These are phyloP conservation scores for Cucurbita argyrosperma DNA, from an alignment of 306 rosid genomes.

Conservation along the genomic window DNA sequence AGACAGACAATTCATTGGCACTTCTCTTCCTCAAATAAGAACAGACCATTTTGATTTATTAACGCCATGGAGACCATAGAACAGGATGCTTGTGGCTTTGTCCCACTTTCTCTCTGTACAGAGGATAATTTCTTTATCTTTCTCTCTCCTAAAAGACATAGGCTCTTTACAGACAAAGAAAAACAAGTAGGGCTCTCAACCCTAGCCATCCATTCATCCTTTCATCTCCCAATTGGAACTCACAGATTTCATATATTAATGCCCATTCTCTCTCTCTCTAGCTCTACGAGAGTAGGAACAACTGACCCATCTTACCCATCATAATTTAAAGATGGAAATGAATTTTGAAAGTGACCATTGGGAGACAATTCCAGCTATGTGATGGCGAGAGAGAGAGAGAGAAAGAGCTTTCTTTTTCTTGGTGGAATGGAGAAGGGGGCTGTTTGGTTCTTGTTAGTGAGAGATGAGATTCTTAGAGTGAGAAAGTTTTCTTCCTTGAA, in stretches of 20 bases:
- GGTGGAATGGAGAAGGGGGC: neutral
- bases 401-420: neutral
- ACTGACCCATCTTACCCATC: constrained; percentile 11
- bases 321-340: constrained; percentile 13
- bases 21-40: neutral
- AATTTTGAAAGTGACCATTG: constrained; percentile 14
- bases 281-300: constrained; percentile 6
- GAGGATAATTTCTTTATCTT: neutral
- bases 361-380: constrained; percentile 12
- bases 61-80: constrained; percentile 25
- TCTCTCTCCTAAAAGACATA: neutral
- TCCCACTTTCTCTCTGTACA: constrained; percentile 8
- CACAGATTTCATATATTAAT: neutral
- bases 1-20: constrained; percentile 11
- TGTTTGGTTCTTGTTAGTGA: neutral
- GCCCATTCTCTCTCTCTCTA: neutral
- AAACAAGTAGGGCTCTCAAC: constrained; percentile 24
- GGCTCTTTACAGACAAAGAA: constrained; percentile 3
- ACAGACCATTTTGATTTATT: constrained; percentile 8
- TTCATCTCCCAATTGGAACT: neutral
- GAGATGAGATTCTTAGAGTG: neutral
- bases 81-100: constrained; percentile 33
- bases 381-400: neutral
- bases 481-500: neutral
- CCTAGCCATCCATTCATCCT: constrained; percentile 11